phyloP scores from a whole-genome alignment of 768 basidiomycete species.

The Mycena maculata region DNA sequence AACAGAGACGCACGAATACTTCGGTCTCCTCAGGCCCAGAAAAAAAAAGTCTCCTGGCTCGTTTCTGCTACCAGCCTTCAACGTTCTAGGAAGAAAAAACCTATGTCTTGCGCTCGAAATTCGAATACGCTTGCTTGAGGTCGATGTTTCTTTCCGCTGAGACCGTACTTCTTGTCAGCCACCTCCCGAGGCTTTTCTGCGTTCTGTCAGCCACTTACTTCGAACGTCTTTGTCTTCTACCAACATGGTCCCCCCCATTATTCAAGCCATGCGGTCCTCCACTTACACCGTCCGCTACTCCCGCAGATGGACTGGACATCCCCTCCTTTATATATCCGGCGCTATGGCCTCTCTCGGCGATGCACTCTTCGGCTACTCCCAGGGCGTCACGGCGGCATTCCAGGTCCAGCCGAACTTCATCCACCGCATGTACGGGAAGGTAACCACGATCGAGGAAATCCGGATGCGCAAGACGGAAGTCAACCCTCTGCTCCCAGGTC shows the following conservation, averaged over 20 bases:
- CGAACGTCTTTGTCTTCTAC: no score
- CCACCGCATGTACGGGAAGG: conserved; percentile 57
- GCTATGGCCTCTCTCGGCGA: conserved; percentile 66
- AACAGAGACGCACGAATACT: no score
- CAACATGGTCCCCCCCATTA: conserved; percentile 51
- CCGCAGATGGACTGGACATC: conserved; percentile 62
- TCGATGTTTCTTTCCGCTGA: background rate
- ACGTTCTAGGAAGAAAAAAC: no score
- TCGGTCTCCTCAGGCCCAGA: no score
- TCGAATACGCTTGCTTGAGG: no score
- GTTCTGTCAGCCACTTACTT: conserved; percentile 44
- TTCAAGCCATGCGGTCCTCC: conserved; percentile 30
- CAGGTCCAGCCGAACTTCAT: conserved; percentile 67
- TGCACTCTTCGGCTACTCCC: conserved; percentile 68
- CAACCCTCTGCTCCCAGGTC: conserved; percentile 60
- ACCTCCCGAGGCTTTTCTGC: background rate
- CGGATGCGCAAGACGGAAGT: conserved; percentile 57
- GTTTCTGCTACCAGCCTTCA: no score
- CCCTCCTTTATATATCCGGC: conserved; percentile 62
- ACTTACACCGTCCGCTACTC: conserved; percentile 61
- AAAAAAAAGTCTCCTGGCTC: no score
- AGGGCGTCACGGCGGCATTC: conserved; percentile 63
- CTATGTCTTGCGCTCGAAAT: background rate
- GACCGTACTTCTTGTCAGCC: background rate
- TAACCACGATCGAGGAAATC: conserved; percentile 57